Conservation (phyloP, 352 stramenopile species). For the Chrysophaeum taylorii region DNA sequence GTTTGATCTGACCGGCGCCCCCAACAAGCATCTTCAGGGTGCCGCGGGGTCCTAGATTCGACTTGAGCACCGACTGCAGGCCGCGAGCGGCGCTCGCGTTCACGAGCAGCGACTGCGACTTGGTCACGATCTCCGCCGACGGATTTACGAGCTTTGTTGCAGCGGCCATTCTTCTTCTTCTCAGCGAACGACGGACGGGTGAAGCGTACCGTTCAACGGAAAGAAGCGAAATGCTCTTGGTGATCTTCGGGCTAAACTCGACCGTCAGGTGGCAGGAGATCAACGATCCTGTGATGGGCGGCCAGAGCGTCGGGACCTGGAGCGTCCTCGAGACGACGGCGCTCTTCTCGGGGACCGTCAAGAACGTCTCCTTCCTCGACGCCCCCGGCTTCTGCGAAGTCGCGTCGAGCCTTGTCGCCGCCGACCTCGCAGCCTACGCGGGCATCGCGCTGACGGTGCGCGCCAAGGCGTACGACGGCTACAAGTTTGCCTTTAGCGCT, state of each 20-base stretch:
- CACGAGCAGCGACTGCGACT: constrained; percentile 83
- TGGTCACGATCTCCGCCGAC: constrained; percentile 92
- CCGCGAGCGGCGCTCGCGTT: constrained; percentile 93
- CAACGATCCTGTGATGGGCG: constrained; percentile 7
- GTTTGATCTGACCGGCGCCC: constrained; percentile 96
- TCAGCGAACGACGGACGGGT: no score
- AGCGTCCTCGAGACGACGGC: not conserved
- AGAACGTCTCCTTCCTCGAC: not conserved
- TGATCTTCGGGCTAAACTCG: no score
- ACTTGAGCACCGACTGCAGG: constrained; percentile 81
- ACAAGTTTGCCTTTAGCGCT: not conserved
- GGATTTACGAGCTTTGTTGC: constrained; percentile 55
- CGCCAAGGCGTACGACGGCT: not conserved
- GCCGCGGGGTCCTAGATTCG: constrained; percentile 80
- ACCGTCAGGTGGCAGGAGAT: no score
- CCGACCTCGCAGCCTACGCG: not conserved
- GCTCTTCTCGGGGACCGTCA: not conserved
- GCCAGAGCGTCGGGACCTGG: not conserved
- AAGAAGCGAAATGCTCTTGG: no score
- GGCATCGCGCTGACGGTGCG: not conserved
- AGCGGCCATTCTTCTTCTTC: no score
- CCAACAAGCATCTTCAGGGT: constrained; percentile 99
- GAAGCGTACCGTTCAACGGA: no score
- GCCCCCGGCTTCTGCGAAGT: not conserved
- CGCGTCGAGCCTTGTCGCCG: no score